phyloP scores from a whole-genome alignment of 2,329 filamentous ascomycete species.

The Colletotrichum orbiculare region DNA sequence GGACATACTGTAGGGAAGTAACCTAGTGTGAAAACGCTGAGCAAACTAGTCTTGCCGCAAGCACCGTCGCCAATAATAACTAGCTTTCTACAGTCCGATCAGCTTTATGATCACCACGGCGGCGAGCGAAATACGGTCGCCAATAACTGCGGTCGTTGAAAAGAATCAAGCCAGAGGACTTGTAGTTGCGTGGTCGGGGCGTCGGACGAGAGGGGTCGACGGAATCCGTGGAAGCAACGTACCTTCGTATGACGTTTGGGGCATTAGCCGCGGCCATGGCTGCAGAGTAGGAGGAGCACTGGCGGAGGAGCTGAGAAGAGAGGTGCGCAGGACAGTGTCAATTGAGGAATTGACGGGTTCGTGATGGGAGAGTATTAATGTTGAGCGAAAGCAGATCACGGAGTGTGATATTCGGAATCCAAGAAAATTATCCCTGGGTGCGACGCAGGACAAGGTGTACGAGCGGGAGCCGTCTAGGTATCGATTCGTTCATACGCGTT shows the following conservation, averaged over 20 bases:
- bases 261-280: conserved; percentile 58
- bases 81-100: conserved; percentile 75
- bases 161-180: conserved; percentile 2
- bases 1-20: conserved; percentile 94
- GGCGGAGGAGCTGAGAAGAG: background rate
- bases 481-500: conserved; percentile 29
- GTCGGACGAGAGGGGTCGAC: conserved; percentile 9
- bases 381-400: background rate
- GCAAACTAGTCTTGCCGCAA: conserved; percentile 96
- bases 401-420: background rate
- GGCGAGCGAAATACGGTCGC: background rate
- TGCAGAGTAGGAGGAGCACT: background rate
- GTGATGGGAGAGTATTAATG: background rate
- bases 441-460: background rate
- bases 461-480: conserved; percentile 5
- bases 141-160: background rate
- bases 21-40: conserved; percentile 97
- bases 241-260: conserved; percentile 75
- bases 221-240: conserved; percentile 46
- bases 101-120: background rate
- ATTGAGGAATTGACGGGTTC: conserved; percentile 8
- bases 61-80: conserved; percentile 98
- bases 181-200: conserved; percentile 2
- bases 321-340: conserved; percentile 18
- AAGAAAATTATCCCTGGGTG: background rate